These are phyloP conservation scores for Nissolia schottii DNA, from an alignment of 306 rosid species.

Conservation along the genomic window DNA sequence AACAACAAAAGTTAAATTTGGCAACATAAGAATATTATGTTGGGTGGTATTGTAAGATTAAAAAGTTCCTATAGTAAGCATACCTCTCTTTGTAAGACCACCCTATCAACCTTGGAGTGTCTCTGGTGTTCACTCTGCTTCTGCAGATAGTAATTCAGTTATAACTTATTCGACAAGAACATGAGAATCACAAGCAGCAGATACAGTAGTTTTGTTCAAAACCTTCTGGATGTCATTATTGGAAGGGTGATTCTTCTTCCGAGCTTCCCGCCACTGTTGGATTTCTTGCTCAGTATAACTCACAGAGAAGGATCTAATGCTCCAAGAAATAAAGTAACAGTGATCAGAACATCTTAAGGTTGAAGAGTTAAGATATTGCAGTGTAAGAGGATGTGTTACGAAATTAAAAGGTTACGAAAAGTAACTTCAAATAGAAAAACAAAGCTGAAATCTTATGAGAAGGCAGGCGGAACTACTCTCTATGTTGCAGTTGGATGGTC, in stretches of 20 bases:
- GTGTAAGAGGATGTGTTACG: neutral
- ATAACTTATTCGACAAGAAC: slow-evolving; percentile 26
- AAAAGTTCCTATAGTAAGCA: neutral
- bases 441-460: neutral
- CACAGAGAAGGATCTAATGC: slow-evolving; percentile 41
- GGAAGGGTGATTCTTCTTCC: slow-evolving; percentile 71
- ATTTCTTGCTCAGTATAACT: slow-evolving; percentile 72
- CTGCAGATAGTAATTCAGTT: slow-evolving; percentile 40
- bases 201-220: slow-evolving; percentile 17
- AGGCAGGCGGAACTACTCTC: neutral
- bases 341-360: slow-evolving; percentile 15
- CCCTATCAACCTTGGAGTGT: slow-evolving; percentile 40
- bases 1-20: slow-evolving; percentile 11
- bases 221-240: slow-evolving; percentile 55
- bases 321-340: slow-evolving; percentile 11
- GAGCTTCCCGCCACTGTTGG: slow-evolving; percentile 81
- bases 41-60: neutral
- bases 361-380: neutral
- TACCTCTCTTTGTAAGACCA: slow-evolving; percentile 63
- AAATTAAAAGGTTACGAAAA: slow-evolving; percentile 8
- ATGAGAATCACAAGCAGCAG: slow-evolving; percentile 9
- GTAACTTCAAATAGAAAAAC: neutral
- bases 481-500: neutral
- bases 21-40: neutral
- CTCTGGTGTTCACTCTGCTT: slow-evolving; percentile 28